Conservation (phyloP, 352 stramenopile species). For the Globisporangium rhizosaccharum region DNA sequence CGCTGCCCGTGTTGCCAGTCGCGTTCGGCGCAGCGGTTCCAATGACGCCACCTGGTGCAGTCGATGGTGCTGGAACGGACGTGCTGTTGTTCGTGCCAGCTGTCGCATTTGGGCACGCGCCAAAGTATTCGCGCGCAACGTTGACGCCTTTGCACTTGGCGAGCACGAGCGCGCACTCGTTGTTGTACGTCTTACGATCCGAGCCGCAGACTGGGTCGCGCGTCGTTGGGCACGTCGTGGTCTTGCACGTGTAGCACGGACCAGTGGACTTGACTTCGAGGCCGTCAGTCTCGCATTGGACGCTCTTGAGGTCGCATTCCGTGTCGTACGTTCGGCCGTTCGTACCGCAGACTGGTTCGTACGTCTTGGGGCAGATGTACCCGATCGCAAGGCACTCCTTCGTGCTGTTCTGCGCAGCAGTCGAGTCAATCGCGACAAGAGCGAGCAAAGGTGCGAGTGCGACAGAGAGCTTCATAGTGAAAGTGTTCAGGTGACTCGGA, state of each 20-base stretch:
- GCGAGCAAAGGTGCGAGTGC: not conserved
- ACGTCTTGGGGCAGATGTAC: not conserved
- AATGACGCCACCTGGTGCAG: no score
- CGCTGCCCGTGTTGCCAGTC: not conserved
- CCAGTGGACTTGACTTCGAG: not conserved
- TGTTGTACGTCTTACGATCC: constrained; percentile 19
- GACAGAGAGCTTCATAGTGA: no score
- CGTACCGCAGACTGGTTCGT: constrained; percentile 13
- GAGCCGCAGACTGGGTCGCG: constrained; percentile 10
- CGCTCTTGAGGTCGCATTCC: not conserved
- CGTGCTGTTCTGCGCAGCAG: not conserved
- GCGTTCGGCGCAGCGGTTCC: not conserved
- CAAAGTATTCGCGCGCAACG: not conserved
- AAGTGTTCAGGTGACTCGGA: no score
- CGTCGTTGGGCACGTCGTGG: not conserved
- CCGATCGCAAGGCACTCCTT: not conserved
- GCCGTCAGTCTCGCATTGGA: not conserved
- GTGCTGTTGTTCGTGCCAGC: not conserved
- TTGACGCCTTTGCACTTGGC: constrained; percentile 5
- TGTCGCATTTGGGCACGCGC: not conserved
- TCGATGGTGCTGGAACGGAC: no score
- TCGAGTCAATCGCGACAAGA: not conserved
- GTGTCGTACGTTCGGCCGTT: constrained; percentile 26
- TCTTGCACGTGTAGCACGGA: not conserved
- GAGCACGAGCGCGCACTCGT: constrained; percentile 10